Evolutionary conservation across 768 basidiomycete species (phyloP).

Genomic region (Lactifluus volemus): DNA sequence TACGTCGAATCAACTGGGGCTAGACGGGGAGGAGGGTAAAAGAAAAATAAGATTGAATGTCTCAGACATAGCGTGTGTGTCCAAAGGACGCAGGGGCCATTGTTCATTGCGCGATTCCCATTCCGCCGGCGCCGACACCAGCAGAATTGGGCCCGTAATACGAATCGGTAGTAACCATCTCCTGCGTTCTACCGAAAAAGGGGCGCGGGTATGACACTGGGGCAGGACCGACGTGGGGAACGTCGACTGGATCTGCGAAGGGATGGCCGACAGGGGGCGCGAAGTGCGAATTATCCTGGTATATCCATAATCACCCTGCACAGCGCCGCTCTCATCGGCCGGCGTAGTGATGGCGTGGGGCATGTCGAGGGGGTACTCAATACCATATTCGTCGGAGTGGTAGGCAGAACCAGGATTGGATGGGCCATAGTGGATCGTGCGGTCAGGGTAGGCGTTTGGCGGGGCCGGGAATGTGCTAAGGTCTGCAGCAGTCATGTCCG

Average conservation of each 20-base stretch:
- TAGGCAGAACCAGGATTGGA: not conserved
- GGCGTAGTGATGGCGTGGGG: not conserved
- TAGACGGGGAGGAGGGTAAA: not conserved
- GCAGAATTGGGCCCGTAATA: constrained; percentile 11
- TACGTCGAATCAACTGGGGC: not conserved
- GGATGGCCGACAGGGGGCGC: constrained; percentile 4
- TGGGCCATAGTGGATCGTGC: constrained; percentile 11
- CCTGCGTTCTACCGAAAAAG: not conserved
- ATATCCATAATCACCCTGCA: not conserved
- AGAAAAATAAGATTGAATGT: not conserved
- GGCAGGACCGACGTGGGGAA: not conserved
- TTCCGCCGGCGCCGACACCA: not conserved
- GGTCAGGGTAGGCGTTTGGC: constrained; percentile 15
- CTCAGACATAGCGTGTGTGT: not conserved
- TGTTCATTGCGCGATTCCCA: constrained; percentile 2
- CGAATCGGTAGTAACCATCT: constrained; percentile 2
- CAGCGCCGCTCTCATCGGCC: not conserved
- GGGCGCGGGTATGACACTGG: not conserved
- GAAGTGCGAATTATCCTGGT: not conserved
- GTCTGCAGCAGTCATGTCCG: not conserved
- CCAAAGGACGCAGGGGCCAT: not conserved
- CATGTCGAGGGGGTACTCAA: constrained; percentile 9
- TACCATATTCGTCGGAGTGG: constrained; percentile 10
- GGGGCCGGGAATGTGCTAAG: not conserved
- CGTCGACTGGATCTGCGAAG: constrained; percentile 11